Base-by-base conservation (phyloP, 2,329 filamentous ascomycete species). In the Daldinia sp. region DNA sequence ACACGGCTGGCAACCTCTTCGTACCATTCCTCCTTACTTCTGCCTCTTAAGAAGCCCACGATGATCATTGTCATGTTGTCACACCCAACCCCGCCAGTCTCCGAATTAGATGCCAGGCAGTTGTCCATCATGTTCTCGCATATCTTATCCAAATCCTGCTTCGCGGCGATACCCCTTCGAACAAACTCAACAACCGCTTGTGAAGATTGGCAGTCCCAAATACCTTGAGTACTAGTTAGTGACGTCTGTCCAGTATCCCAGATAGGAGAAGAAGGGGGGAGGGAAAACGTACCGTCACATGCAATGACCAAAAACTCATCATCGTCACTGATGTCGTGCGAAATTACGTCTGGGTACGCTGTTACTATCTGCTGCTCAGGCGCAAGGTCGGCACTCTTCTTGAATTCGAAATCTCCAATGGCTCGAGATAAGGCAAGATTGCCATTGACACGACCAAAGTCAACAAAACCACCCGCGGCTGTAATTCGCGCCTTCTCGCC, bases 61-160 rank as follows among this genome's bases (percentile, higher is more conserved):
- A 99, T 88, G 75, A 91, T 85, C 92, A 99, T 98, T 74, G 96
- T 99, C 96, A 99, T 99, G 86, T 99, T 99, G 85, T 99, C 96
- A 81, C 96, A 99, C 69, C 96, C 96, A 69, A 99, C 95, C 71
- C 96, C 96, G 62, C 96, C 96, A 35, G 95, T 98, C 83, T 99
- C 96, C 74, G 94, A 97, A 87, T 97, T 98, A 69, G 94, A 97
- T 44, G 96, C 94, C 73, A 99, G 87, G 80, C 96, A 99, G 85
- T 98, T 99, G 85, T 99, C 95, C 96, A 99, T 99, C 93, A 99
- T 97, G 84, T 99, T 99, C 83, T 99, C 96, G 81, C 95, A 98
- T 77, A 99, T 98, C 80, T 93, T 92, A 63, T 94, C 90, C 58
- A 99, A 88, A 56, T 97, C 92, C 83, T 99, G 96, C 85, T 97